Conservation (phyloP, 2,329 filamentous ascomycete genomes). For the Dactylellina parvicollis region DNA sequence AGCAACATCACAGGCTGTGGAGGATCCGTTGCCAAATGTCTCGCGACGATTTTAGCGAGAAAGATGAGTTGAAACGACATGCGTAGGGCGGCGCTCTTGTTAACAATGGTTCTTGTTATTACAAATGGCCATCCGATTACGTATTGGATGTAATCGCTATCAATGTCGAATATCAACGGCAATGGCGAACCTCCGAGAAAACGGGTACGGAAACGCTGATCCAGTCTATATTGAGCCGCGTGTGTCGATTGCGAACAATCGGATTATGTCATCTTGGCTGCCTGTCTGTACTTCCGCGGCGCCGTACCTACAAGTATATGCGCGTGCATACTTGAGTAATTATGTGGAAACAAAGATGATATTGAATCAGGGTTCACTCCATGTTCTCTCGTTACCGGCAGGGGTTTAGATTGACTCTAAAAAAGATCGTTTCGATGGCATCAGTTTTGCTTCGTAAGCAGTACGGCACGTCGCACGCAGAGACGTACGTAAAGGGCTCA, state of each 20-base stretch:
- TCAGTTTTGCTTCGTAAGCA: constrained; percentile 2
- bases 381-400: neutral
- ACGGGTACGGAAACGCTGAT: constrained; percentile 3
- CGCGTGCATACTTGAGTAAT: neutral
- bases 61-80: constrained; percentile 21
- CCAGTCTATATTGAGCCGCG: constrained; percentile 3
- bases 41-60: neutral
- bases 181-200: constrained; percentile 22
- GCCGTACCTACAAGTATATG: constrained; percentile 1
- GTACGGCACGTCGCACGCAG: neutral
- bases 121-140: neutral
- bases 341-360: no score
- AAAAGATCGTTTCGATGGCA: neutral
- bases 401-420: neutral
- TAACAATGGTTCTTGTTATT: neutral
- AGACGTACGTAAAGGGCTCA: neutral
- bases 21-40: constrained; percentile 6
- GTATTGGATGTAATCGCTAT: neutral
- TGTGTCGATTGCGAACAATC: constrained; percentile 14
- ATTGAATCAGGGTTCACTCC: neutral
- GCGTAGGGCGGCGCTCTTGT: neutral
- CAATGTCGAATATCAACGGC: constrained; percentile 38
- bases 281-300: constrained; percentile 16
- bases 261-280: constrained; percentile 32
- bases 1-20: neutral